Evolutionary conservation across 441 rosid genomes (phyloP).

Genomic region (Theobroma grandiflorum): DNA sequence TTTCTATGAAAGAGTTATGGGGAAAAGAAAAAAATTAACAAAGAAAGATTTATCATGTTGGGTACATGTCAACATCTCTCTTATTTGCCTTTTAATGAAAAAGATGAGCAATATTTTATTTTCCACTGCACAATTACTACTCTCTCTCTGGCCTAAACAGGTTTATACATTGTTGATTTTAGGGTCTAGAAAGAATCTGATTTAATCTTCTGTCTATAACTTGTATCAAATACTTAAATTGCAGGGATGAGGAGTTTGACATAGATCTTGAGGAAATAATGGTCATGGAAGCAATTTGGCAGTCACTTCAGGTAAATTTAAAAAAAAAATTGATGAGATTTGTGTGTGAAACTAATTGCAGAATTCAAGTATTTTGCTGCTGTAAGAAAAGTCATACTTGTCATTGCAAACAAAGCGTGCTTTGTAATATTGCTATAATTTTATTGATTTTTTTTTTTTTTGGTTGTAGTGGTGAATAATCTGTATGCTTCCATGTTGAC

Average conservation of each 20-base stretch:
- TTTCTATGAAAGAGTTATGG: not conserved
- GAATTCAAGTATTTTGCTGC: not conserved
- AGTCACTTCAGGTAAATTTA: constrained; percentile 79
- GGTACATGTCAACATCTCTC: not conserved
- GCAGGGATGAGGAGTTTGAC: constrained; percentile 91
- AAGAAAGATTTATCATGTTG: not conserved
- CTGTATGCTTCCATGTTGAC: not conserved
- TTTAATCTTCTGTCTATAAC: constrained; percentile 15
- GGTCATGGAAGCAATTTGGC: constrained; percentile 99
- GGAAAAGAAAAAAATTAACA: not conserved
- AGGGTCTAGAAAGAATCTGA: not conserved
- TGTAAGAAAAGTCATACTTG: not conserved
- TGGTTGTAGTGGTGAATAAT: not conserved
- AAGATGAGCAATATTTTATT: constrained; percentile 4
- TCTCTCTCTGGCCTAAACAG: not conserved
- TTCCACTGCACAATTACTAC: not conserved
- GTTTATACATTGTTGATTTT: constrained; percentile 11
- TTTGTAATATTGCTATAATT: not conserved
- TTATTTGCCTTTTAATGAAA: constrained; percentile 17
- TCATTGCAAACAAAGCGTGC: not conserved
- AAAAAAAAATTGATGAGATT: not conserved
- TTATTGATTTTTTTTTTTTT: not conserved
- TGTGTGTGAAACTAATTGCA: not conserved
- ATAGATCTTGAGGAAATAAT: constrained; percentile 95
- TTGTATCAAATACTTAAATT: constrained; percentile 26